phyloP scores from a whole-genome alignment of 345 rosid species.

The Salix arbutifolia region DNA sequence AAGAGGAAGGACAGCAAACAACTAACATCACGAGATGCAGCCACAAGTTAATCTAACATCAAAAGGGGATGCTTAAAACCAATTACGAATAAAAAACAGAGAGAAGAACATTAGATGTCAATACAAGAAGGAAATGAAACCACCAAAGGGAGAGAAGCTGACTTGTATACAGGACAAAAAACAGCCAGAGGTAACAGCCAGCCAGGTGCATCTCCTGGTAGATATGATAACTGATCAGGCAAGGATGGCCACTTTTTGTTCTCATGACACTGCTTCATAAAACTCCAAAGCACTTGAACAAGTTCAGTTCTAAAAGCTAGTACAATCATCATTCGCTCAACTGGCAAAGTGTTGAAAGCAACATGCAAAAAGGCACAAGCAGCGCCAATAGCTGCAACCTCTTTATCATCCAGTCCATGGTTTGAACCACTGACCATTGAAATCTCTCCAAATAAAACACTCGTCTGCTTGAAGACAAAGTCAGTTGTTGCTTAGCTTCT shows the following conservation, averaged over 20 bases:
- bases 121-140: not conserved
- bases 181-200: slow-evolving; percentile 93
- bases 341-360: slow-evolving; percentile 67
- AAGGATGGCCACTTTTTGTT: slow-evolving; percentile 74
- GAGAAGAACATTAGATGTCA: not conserved
- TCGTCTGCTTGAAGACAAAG: slow-evolving; percentile 54
- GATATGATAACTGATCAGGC: slow-evolving; percentile 52
- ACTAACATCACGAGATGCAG: not conserved
- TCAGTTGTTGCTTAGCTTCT: not conserved
- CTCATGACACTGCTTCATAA: slow-evolving; percentile 85
- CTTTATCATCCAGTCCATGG: slow-evolving; percentile 50
- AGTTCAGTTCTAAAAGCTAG: slow-evolving; percentile 95
- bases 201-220: slow-evolving; percentile 80
- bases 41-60: not conserved
- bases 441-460: slow-evolving; percentile 62
- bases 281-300: slow-evolving; percentile 85
- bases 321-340: slow-evolving; percentile 79
- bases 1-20: not conserved
- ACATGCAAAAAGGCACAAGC: slow-evolving; percentile 90
- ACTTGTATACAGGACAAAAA: slow-evolving; percentile 97
- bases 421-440: slow-evolving; percentile 30
- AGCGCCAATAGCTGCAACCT: slow-evolving; percentile 77
- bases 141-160: slow-evolving; percentile 27
- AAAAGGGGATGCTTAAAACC: not conserved
- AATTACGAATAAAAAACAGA: not conserved